Conservation (phyloP, 495 filamentous ascomycete genomes). For the Lophiotrema nucula region DNA sequence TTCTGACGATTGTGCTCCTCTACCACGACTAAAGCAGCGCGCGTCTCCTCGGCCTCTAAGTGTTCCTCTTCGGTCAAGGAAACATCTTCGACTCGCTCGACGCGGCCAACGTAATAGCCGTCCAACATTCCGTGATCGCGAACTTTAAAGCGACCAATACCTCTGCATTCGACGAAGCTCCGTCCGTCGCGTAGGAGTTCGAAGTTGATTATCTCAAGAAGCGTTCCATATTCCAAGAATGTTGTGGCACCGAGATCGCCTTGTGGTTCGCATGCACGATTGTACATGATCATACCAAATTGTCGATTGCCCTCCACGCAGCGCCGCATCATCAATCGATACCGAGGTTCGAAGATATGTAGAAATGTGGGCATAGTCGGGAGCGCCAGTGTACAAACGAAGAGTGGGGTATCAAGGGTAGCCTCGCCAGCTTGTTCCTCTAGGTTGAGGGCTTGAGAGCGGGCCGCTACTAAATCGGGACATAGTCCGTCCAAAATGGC, state of each 20-base stretch:
- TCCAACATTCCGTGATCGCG: constrained; percentile 62
- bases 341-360: constrained; percentile 88
- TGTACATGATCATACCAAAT: constrained; percentile 84
- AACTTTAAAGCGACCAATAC: constrained; percentile 72
- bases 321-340: constrained; percentile 82
- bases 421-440: constrained; percentile 53
- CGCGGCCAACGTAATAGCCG: constrained; percentile 72
- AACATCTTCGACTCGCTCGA: constrained; percentile 75
- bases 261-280: constrained; percentile 54
- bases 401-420: constrained; percentile 67
- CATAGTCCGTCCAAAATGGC: constrained; percentile 63
- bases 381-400: constrained; percentile 77
- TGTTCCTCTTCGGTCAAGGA: constrained; percentile 77
- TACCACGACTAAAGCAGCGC: constrained; percentile 14
- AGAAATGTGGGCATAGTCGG: constrained; percentile 81
- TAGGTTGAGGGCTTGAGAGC: constrained; percentile 51
- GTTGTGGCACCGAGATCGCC: constrained; percentile 55
- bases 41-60: constrained; percentile 63
- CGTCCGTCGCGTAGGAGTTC: constrained; percentile 76
- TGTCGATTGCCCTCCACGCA: constrained; percentile 67
- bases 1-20: not conserved
- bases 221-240: constrained; percentile 75
- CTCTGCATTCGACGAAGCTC: constrained; percentile 73
- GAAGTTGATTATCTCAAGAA: constrained; percentile 69
- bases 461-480: constrained; percentile 60